Percentiles rank a stretch among this genome's conserved stretches.
Evolutionary conservation across 73 alveolate species (phyloP).

Genomic region (Paramecium pentaurelia): DNA sequence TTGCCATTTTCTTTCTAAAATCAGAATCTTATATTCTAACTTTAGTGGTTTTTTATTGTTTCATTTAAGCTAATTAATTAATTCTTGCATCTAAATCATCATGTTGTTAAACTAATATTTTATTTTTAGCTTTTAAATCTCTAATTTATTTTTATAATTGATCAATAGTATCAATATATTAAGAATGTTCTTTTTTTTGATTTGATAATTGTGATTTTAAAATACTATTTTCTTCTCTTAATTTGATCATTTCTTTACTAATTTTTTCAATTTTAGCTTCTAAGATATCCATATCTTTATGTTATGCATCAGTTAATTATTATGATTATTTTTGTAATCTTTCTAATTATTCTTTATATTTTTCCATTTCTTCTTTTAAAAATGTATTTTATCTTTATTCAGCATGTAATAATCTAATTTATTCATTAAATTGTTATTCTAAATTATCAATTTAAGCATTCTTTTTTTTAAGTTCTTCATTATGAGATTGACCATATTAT

Average conservation of each 20-base stretch:
- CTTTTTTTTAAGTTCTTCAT: background rate
- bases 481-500: background rate
- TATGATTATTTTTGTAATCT: background rate
- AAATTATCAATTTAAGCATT: background rate
- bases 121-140: slow-evolving; percentile 13
- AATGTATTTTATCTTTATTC: background rate
- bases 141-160: background rate
- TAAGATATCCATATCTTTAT: slow-evolving; percentile 31
- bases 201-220: background rate
- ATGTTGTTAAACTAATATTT: background rate
- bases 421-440: background rate
- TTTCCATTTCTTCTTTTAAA: slow-evolving; percentile 31
- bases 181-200: background rate
- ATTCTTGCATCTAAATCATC: slow-evolving; percentile 31
- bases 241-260: slow-evolving; percentile 16
- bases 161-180: background rate
- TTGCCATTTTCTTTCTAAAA: background rate
- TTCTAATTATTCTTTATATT: background rate
- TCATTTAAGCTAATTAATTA: background rate
- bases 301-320: slow-evolving; percentile 24
- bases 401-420: background rate
- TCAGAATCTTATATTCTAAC: background rate
- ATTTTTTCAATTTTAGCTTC: slow-evolving; percentile 47
- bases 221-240: slow-evolving; percentile 20
- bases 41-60: background rate